phyloP scores from a whole-genome alignment of 164 flowering plant genomes.

The Warburgia ugandensis region DNA sequence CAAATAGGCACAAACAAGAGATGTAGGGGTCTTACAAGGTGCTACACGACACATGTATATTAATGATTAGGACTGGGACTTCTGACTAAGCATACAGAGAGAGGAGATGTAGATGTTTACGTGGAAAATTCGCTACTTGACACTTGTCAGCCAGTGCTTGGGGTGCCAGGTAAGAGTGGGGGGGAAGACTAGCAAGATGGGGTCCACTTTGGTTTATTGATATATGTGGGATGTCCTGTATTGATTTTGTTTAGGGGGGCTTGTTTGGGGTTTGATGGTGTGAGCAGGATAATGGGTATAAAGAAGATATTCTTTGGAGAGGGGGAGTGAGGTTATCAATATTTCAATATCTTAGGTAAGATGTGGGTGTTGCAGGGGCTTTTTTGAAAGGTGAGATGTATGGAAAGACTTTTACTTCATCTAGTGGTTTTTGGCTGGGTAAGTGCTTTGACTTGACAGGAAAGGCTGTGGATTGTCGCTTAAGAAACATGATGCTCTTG shows the following conservation, averaged over 20 bases:
- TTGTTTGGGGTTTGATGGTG: constrained; percentile 10
- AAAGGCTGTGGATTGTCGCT: constrained; percentile 3
- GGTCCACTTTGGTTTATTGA: constrained; percentile 10
- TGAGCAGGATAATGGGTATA: constrained; percentile 5
- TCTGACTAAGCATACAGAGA: no score
- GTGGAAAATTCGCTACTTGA: constrained; percentile 10
- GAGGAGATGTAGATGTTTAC: not conserved
- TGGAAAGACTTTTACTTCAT: not conserved
- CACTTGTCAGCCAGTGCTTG: constrained; percentile 6
- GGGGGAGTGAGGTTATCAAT: constrained; percentile 16
- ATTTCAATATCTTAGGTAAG: constrained; percentile 41
- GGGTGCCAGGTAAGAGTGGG: constrained; percentile 3
- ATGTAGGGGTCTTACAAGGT: not conserved
- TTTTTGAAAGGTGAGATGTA: constrained; percentile 32
- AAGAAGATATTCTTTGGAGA: constrained; percentile 34
- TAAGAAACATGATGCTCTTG: constrained; percentile 5
- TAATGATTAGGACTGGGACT: constrained; percentile 2
- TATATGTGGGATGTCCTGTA: constrained; percentile 3
- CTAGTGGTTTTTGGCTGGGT: constrained; percentile 12
- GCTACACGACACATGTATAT: constrained; percentile 8
- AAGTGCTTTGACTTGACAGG: constrained; percentile 18
- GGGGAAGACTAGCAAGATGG: constrained; percentile 10
- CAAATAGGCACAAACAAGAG: constrained; percentile 4
- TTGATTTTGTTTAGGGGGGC: constrained; percentile 1
- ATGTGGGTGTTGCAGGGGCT: constrained; percentile 48